These are phyloP conservation scores for Rubus idaeus DNA, from an alignment of 306 rosid genomes.

Conservation along the genomic window DNA sequence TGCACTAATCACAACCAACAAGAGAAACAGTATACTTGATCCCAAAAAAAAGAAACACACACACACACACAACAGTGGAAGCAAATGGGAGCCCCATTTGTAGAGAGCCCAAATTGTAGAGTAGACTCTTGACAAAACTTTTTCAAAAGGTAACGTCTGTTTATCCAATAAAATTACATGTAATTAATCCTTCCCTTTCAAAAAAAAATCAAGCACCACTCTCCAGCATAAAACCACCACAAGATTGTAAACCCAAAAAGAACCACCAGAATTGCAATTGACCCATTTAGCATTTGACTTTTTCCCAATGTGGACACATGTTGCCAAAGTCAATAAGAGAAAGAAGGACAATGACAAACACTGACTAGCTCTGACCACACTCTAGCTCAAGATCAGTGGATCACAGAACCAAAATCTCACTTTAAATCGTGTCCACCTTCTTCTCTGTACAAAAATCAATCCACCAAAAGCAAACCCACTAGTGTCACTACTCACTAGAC, in stretches of 20 bases:
- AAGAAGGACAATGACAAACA: background rate
- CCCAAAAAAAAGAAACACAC: too few relatives aligned
- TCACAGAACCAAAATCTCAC: background rate
- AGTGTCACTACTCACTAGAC: background rate
- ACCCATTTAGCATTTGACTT: background rate
- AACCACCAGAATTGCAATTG: background rate
- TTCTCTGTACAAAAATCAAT: background rate
- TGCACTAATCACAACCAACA: too few relatives aligned
- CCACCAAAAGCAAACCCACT: background rate
- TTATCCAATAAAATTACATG: background rate
- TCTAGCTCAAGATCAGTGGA: background rate
- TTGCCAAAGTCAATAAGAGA: background rate
- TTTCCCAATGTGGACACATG: background rate
- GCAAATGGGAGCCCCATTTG: too few relatives aligned
- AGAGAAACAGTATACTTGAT: too few relatives aligned
- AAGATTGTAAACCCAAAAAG: background rate
- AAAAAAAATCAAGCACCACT: background rate
- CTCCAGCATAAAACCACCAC: background rate
- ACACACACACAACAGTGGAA: too few relatives aligned
- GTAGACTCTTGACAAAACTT: too few relatives aligned
- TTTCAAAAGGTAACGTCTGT: too few relatives aligned
- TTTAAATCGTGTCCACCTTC: background rate
- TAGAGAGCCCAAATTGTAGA: too few relatives aligned
- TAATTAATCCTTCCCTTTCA: background rate
- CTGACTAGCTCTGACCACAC: background rate